phyloP scores from a whole-genome alignment of 805 yeast species.

The Hermanozyma aechmeae region DNA sequence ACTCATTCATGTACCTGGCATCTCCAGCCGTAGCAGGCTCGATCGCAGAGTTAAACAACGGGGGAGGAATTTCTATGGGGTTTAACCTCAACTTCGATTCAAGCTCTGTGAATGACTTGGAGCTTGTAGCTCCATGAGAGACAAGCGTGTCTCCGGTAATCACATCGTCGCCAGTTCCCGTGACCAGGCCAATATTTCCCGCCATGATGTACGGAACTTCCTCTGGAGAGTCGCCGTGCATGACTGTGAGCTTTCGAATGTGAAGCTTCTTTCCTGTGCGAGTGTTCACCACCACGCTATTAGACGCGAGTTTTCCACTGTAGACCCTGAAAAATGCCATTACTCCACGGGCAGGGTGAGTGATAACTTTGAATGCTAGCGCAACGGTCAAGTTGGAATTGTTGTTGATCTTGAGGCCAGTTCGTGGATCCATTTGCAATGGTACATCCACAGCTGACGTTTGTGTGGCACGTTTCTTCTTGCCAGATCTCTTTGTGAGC shows the following conservation, averaged over 20 bases:
- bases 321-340: slow-evolving; percentile 86
- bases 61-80: slow-evolving; percentile 84
- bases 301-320: slow-evolving; percentile 63
- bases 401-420: slow-evolving; percentile 45
- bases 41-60: slow-evolving; percentile 78
- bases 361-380: slow-evolving; percentile 83
- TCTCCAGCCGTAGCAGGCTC: slow-evolving; percentile 84
- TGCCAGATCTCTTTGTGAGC: slow-evolving; percentile 8
- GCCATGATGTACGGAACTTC: slow-evolving; percentile 53
- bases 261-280: slow-evolving; percentile 59
- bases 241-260: slow-evolving; percentile 59
- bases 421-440: slow-evolving; percentile 25
- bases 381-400: slow-evolving; percentile 62
- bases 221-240: slow-evolving; percentile 84
- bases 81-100: slow-evolving; percentile 43
- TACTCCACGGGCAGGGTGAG: slow-evolving; percentile 75
- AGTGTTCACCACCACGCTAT: slow-evolving; percentile 57
- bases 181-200: slow-evolving; percentile 90
- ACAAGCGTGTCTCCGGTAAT: slow-evolving; percentile 89
- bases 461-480: slow-evolving; percentile 10
- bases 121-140: slow-evolving; percentile 41
- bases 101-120: slow-evolving; percentile 29
- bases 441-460: slow-evolving; percentile 15
- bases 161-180: slow-evolving; percentile 58
- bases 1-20: slow-evolving; percentile 59